phyloP scores from a whole-genome alignment of 2,329 filamentous ascomycete species.

The Myriosclerotinia scirpicola region DNA sequence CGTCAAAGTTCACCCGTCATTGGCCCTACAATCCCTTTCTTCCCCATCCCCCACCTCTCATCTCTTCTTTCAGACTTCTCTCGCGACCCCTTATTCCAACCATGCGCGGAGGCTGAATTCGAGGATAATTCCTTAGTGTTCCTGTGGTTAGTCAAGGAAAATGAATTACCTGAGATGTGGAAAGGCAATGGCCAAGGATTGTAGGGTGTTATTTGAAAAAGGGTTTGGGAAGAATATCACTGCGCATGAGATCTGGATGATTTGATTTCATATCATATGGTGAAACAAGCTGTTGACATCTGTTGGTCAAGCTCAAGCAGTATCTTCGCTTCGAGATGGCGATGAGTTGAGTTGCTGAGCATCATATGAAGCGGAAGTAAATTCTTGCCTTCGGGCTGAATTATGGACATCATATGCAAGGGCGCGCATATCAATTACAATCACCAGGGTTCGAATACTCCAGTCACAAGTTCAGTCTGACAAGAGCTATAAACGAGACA shows the following conservation, averaged over 20 bases:
- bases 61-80: constrained; percentile 7
- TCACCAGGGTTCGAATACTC: not conserved
- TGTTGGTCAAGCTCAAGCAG: not conserved
- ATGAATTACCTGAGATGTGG: not conserved
- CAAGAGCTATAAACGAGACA: not conserved
- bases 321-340: too few species aligned
- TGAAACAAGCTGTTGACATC: too few species aligned
- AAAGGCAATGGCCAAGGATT: not conserved
- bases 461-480: not conserved
- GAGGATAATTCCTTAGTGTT: not conserved
- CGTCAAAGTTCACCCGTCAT: not conserved
- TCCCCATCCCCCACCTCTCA: not conserved
- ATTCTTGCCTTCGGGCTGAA: not conserved
- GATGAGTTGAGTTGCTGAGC: not conserved
- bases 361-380: not conserved
- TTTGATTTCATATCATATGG: too few species aligned
- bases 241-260: not conserved
- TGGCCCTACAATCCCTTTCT: not conserved
- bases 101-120: not conserved
- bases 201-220: not conserved
- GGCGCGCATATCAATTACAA: not conserved
- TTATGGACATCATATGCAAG: too few species aligned
- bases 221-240: not conserved
- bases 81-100: not conserved
- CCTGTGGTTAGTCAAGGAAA: not conserved